Percentiles rank a stretch among this genome's conserved stretches.
phyloP scores from a whole-genome alignment of 108 stramenopile genomes.

The Seminavis robusta region DNA sequence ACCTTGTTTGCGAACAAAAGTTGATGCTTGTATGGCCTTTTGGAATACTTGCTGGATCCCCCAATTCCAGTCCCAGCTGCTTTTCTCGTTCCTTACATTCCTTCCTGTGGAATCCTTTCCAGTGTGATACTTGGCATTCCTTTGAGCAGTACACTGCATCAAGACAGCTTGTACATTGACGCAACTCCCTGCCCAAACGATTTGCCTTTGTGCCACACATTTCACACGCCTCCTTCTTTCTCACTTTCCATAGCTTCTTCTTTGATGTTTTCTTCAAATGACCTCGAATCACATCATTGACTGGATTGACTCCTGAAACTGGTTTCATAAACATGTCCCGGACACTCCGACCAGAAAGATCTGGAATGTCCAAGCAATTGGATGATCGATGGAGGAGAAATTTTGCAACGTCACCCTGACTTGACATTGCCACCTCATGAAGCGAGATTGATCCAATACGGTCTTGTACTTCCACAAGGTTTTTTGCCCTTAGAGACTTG shows the following conservation, averaged over 20 bases:
- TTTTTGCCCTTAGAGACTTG: too few species aligned
- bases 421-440: slow-evolving; percentile 26
- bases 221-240: neutral
- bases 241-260: slow-evolving; percentile 10
- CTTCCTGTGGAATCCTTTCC: slow-evolving; percentile 28
- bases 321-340: slow-evolving; percentile 6
- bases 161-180: slow-evolving; percentile 27
- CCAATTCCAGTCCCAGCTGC: too few species aligned
- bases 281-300: neutral
- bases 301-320: neutral
- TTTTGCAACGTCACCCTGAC: slow-evolving; percentile 28
- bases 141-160: slow-evolving; percentile 16
- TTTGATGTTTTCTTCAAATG: slow-evolving; percentile 5
- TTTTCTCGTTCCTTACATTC: slow-evolving; percentile 19
- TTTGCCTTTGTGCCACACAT: slow-evolving; percentile 2
- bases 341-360: slow-evolving; percentile 2
- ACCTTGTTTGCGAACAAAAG: neutral
- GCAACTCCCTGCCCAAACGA: neutral
- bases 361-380: slow-evolving; percentile 13
- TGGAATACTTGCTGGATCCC: too few species aligned
- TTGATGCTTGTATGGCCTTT: too few species aligned
- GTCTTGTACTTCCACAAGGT: slow-evolving; percentile 21
- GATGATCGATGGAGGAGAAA: slow-evolving; percentile 22
- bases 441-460: slow-evolving; percentile 25
- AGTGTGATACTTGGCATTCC: slow-evolving; percentile 27